Evolutionary conservation across 108 stramenopile species (phyloP), one percentile per base, ranked within the genome.

Genomic region (Nitzschia sp.): DNA sequence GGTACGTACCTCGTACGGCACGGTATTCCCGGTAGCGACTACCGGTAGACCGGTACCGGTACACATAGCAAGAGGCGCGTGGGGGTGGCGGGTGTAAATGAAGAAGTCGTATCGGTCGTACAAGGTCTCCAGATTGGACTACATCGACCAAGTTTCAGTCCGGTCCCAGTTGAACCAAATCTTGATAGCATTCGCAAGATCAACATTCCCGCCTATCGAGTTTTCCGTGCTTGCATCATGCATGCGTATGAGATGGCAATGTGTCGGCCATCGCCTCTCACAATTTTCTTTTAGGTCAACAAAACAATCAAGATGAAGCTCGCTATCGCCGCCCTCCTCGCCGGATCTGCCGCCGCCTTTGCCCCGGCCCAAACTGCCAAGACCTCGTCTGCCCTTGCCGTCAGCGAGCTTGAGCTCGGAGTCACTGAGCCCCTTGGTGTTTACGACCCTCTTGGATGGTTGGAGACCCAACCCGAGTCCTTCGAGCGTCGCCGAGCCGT

Each of bases 381-480:
- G 63, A 45, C 78, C 68, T 62, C 85, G 76, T 74, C 84, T 35
- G 62, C 85, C 59, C 79, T 91, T 47, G 27, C 56, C 1, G 72
- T 63, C 44, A 55, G 34, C 25, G 72, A 73, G 38, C 64, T 73
- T 23, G 78, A 83, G 75, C 73, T 84, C 33, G 83, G 83, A 34
- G 83, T 73, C 19, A 76, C 75, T 32, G 79, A 74, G 63, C 96
- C 96, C 22, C 84, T 95, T 63, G 93, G 91, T 55, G 90, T 90
- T 76, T 92, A 85, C 79, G 93, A 95, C 75, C 92, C 92, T 59
- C 81, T 94, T 26, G 69, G 92, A 73, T 38, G 73, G 65, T 76
- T 77, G 63, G 79, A 77, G 44, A 78, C 71, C 22, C 71, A 83
- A 33, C 71, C 74, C 34, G 82, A 75, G 44, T 73, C 57, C 30